Percentiles rank a stretch among this genome's conserved stretches.
phyloP scores from a whole-genome alignment of 2,329 filamentous ascomycete genomes.

The Curvularia verruculosa region DNA sequence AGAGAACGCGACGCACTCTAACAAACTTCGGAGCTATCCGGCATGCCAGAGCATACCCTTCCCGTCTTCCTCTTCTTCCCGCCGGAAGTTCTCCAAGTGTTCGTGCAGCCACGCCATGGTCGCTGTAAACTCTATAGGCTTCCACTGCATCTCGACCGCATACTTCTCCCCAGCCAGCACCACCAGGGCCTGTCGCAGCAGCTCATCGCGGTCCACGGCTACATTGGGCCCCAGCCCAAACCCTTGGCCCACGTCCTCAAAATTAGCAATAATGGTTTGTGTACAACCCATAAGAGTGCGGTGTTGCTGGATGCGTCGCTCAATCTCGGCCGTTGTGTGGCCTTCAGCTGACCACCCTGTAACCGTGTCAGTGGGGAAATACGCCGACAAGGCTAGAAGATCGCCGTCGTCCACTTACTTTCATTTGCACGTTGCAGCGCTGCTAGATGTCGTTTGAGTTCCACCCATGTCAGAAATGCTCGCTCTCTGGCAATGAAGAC shows the following conservation, averaged over 20 bases:
- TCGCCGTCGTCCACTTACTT: conserved; percentile 32
- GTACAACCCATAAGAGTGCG: conserved; percentile 42
- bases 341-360: conserved; percentile 43
- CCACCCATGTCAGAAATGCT: conserved; percentile 45
- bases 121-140: conserved; percentile 37
- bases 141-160: conserved; percentile 43
- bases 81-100: conserved; percentile 35
- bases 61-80: conserved; percentile 38
- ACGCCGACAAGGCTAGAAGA: conserved; percentile 1
- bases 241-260: conserved; percentile 38
- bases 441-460: conserved; percentile 42
- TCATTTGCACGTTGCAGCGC: conserved; percentile 42
- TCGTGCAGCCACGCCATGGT: conserved; percentile 39
- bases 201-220: conserved; percentile 36
- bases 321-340: conserved; percentile 36
- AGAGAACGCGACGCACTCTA: not conserved
- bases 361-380: conserved; percentile 13
- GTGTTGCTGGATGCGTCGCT: conserved; percentile 43
- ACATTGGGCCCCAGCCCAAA: conserved; percentile 27
- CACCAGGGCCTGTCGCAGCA: conserved; percentile 43
- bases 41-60: conserved; percentile 37
- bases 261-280: conserved; percentile 40
- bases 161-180: conserved; percentile 42
- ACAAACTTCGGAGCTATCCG: conserved; percentile 19
- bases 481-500: conserved; percentile 43